Evolutionary conservation across 1,139 yeast species (phyloP).

Genomic region (Candida smagusa): DNA sequence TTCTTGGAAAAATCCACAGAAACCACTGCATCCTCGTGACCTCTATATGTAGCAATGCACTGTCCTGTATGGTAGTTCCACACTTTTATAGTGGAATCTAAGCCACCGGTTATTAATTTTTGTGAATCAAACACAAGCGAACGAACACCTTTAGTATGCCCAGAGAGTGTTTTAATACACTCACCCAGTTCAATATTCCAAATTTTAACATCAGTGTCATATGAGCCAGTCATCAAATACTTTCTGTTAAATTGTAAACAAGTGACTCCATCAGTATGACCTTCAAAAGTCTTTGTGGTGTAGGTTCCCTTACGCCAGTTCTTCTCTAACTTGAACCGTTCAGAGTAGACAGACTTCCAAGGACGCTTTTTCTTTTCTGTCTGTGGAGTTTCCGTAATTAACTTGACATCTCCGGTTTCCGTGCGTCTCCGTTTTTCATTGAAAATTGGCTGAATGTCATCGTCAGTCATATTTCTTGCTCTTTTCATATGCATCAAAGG

Average conservation of each 20-base stretch:
- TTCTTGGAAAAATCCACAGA: slow-evolving; percentile 78
- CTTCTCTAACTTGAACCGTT: slow-evolving; percentile 83
- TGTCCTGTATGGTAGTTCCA: slow-evolving; percentile 96
- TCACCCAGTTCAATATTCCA: slow-evolving; percentile 86
- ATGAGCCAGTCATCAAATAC: slow-evolving; percentile 83
- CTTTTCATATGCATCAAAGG: slow-evolving; percentile 85
- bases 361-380: slow-evolving; percentile 50
- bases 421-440: slow-evolving; percentile 2
- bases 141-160: slow-evolving; percentile 84
- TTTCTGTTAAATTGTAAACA: slow-evolving; percentile 79
- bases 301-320: slow-evolving; percentile 91
- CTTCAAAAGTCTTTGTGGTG: slow-evolving; percentile 61
- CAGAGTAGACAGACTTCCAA: slow-evolving; percentile 94
- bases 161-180: slow-evolving; percentile 70
- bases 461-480: slow-evolving; percentile 49
- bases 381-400: slow-evolving; percentile 17
- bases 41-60: slow-evolving; percentile 88
- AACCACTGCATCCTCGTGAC: slow-evolving; percentile 84
- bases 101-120: slow-evolving; percentile 86
- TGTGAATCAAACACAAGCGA: slow-evolving; percentile 82
- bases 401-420: slow-evolving; percentile 14
- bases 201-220: slow-evolving; percentile 81
- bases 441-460: slow-evolving; percentile 24
- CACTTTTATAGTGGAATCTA: slow-evolving; percentile 87
- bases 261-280: slow-evolving; percentile 86